phyloP scores from a whole-genome alignment of 352 stramenopile genomes.

The Pythium monospermum region DNA sequence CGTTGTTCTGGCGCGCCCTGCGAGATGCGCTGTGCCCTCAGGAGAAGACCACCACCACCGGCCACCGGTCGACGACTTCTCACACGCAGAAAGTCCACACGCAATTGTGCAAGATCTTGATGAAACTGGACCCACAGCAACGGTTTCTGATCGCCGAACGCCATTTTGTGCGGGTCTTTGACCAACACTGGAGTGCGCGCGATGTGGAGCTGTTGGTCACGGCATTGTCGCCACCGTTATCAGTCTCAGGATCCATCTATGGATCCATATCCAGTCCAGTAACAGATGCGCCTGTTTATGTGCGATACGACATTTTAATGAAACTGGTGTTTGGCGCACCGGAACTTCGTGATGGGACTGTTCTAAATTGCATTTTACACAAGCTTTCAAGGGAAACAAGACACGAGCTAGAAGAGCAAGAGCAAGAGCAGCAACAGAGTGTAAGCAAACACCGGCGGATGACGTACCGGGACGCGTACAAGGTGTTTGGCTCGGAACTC shows the following conservation, averaged over 20 bases:
- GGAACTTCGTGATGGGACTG: constrained; percentile 20
- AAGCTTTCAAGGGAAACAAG: constrained; percentile 23
- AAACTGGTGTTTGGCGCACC: constrained; percentile 42
- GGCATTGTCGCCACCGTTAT: constrained; percentile 15
- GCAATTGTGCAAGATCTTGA: constrained; percentile 48
- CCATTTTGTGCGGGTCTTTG: constrained; percentile 46
- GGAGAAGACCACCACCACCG: constrained; percentile 4
- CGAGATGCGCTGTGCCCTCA: constrained; percentile 29
- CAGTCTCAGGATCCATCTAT: no score
- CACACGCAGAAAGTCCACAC: constrained; percentile 30
- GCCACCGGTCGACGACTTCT: not conserved
- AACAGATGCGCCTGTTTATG: not conserved
- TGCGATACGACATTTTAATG: constrained; percentile 55
- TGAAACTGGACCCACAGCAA: constrained; percentile 35
- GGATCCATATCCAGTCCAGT: no score
- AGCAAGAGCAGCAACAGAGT: constrained; percentile 14
- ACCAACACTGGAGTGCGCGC: constrained; percentile 31
- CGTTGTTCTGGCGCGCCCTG: constrained; percentile 37
- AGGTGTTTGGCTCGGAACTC: constrained; percentile 15
- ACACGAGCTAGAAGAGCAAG: constrained; percentile 10
- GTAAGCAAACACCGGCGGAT: constrained; percentile 10
- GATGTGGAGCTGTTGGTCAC: constrained; percentile 29
- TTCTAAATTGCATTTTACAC: constrained; percentile 9
- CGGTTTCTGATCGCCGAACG: constrained; percentile 30
- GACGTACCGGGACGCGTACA: constrained; percentile 6